Percentiles rank a stretch among this genome's conserved stretches.
These are phyloP conservation scores for Penicillium sp. DNA, from an alignment of 2,329 filamentous ascomycete genomes.

Conservation along the genomic window DNA sequence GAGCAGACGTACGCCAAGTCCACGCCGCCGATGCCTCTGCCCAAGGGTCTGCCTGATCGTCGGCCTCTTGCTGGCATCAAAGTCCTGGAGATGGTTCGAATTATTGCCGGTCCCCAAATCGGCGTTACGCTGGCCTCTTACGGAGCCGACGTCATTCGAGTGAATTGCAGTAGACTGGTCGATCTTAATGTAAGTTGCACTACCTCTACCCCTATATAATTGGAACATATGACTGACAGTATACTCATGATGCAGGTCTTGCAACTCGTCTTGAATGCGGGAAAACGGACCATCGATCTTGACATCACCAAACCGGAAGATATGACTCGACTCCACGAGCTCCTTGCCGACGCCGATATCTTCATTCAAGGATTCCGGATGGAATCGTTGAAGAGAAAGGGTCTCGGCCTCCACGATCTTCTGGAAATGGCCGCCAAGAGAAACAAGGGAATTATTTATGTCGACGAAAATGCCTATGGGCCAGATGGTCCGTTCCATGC, in stretches of 20 bases:
- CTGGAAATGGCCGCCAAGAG: slow-evolving; percentile 41
- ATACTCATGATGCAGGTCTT: slow-evolving; percentile 11
- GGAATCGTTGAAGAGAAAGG: slow-evolving; percentile 37
- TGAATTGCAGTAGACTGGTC: slow-evolving; percentile 43
- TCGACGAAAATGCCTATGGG: slow-evolving; percentile 53
- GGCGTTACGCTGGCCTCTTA: slow-evolving; percentile 45
- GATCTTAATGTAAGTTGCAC: slow-evolving; percentile 31
- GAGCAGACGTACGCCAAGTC: slow-evolving; percentile 35
- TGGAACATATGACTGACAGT: not conserved
- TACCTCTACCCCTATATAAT: not conserved
- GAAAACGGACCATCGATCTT: slow-evolving; percentile 33
- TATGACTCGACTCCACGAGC: slow-evolving; percentile 39
- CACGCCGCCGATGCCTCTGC: slow-evolving; percentile 33
- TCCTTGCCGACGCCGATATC: slow-evolving; percentile 53
- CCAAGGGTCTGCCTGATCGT: slow-evolving; percentile 10
- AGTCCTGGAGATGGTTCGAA: slow-evolving; percentile 47
- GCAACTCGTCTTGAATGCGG: slow-evolving; percentile 23
- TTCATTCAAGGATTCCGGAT: slow-evolving; percentile 55
- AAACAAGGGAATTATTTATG: slow-evolving; percentile 47
- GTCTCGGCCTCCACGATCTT: slow-evolving; percentile 39
- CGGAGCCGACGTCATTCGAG: slow-evolving; percentile 49
- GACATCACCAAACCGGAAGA: slow-evolving; percentile 48
- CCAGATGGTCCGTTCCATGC: slow-evolving; percentile 46
- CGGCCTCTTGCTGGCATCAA: slow-evolving; percentile 46
- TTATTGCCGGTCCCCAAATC: slow-evolving; percentile 43